These are phyloP conservation scores for Phyllosticta citriasiana DNA, from an alignment of 2,329 filamentous ascomycete species.

Conservation along the genomic window DNA sequence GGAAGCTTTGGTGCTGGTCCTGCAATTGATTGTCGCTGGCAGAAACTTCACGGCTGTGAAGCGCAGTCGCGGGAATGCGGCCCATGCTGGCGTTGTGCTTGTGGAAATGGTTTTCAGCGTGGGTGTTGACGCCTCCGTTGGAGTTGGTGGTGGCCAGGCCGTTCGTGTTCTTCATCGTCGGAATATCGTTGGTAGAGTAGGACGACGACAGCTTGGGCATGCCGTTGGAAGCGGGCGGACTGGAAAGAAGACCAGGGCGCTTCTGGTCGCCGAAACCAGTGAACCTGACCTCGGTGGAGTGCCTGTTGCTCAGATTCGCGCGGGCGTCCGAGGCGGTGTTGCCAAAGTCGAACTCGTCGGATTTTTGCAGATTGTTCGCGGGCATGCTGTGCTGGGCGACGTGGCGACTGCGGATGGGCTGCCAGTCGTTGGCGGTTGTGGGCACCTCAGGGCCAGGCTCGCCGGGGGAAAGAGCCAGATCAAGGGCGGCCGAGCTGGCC, in stretches of 20 bases:
- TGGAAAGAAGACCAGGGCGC: slow-evolving; percentile 41
- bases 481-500: slow-evolving; percentile 69
- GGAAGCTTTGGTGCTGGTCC: slow-evolving; percentile 39
- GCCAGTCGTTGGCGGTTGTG: background rate
- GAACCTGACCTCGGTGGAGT: slow-evolving; percentile 38
- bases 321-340: slow-evolving; percentile 1
- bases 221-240: slow-evolving; percentile 49
- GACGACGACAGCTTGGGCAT: slow-evolving; percentile 74
- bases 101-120: slow-evolving; percentile 49
- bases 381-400: slow-evolving; percentile 47
- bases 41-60: slow-evolving; percentile 65
- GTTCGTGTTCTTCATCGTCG: slow-evolving; percentile 66
- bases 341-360: slow-evolving; percentile 26
- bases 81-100: slow-evolving; percentile 76
- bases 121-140: slow-evolving; percentile 32
- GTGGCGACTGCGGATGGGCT: slow-evolving; percentile 53
- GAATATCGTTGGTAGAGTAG: slow-evolving; percentile 82
- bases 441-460: slow-evolving; percentile 53
- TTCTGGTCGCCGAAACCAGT: slow-evolving; percentile 31
- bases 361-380: slow-evolving; percentile 41
- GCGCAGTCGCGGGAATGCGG: slow-evolving; percentile 59
- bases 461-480: slow-evolving; percentile 63
- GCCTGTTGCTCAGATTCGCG: slow-evolving; percentile 32
- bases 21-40: slow-evolving; percentile 26
- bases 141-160: slow-evolving; percentile 32